Base-by-base conservation (phyloP, 352 stramenopile genomes). In the Pythium periplocum region DNA sequence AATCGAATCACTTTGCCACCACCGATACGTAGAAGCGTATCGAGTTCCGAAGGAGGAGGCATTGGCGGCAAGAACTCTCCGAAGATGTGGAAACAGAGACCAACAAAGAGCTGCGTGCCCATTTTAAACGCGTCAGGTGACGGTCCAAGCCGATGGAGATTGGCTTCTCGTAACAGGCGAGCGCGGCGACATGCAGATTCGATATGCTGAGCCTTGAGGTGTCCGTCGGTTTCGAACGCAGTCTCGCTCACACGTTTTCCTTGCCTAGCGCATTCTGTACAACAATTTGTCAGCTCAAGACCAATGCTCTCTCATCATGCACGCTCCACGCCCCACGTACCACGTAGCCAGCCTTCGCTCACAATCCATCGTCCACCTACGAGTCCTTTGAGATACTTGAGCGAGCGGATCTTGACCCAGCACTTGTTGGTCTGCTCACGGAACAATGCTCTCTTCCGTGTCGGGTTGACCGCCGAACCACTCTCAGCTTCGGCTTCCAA, bases 301-400 rank as follows among this genome's bases (percentile, higher is more conserved):
- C 17, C 17, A 26, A 26, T 26, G 17, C 17, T 26, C 17, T 26
- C 17, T 26, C 17, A 26, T 26, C 17, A 26, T 26, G 17, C 17
- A 26, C 0, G 17, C 17, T 26, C 17, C 17, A 26, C 17, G 17
- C 17, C 17, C 12, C 11, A 45, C 51, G 31, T 42, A 86, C 79
- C 79, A 74, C 78, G 61, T 30, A 95, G 65, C 84, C 84, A 95
- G 12, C 85, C 70, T 36, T 90, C 74, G 45, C 79, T 91, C 35
- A 95, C 80, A 61, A 95, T 87, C 84, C 84, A 95, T 32, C 82
- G 77, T 6, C 84, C 84, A 10, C 66, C 76, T 35, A 83, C 71
- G 6, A 95, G 70, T 47, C 78, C 84, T 51, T 93, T 93, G 30
- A 95, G 68, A 35, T 93, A 95, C 55, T 95, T 95, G 40, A 95